Evolutionary conservation across 225 moss, liverwort and hornwort genomes (phyloP).

Genomic region (Sphagnum contortum): DNA sequence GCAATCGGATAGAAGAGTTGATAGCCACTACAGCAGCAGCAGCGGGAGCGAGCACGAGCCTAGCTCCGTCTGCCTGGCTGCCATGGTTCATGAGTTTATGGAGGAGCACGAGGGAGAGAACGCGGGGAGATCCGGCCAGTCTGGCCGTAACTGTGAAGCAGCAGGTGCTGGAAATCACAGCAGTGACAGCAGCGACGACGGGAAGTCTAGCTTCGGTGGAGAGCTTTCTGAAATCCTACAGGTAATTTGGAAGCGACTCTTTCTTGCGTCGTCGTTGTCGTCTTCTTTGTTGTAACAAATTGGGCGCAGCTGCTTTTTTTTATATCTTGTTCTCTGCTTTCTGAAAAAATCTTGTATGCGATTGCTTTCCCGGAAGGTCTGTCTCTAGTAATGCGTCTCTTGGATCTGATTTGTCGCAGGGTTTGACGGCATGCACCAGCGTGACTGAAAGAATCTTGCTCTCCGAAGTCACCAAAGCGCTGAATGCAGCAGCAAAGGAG

Average conservation of each 20-base stretch:
- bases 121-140: slow-evolving; percentile 27
- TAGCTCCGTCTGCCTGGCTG: slow-evolving; percentile 31
- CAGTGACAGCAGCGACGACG: slow-evolving; percentile 16
- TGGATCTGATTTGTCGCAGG: slow-evolving; percentile 7
- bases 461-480: slow-evolving; percentile 25
- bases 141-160: slow-evolving; percentile 32
- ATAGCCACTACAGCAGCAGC: slow-evolving; percentile 15
- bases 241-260: slow-evolving; percentile 5
- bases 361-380: too few species aligned
- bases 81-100: slow-evolving; percentile 39
- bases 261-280: background rate
- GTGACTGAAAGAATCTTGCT: slow-evolving; percentile 29
- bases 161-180: slow-evolving; percentile 1
- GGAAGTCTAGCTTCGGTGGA: slow-evolving; percentile 19
- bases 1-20: slow-evolving; percentile 3
- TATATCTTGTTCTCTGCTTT: too few species aligned
- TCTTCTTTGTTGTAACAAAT: too few species aligned
- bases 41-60: slow-evolving; percentile 49
- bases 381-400: too few species aligned
- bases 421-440: slow-evolving; percentile 28
- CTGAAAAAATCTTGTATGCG: too few species aligned
- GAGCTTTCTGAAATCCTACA: slow-evolving; percentile 22
- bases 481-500: background rate
- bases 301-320: too few species aligned
- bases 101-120: slow-evolving; percentile 13